phyloP scores from a whole-genome alignment of 2,329 filamentous ascomycete species.

The Ophiosphaerella herpotricha region DNA sequence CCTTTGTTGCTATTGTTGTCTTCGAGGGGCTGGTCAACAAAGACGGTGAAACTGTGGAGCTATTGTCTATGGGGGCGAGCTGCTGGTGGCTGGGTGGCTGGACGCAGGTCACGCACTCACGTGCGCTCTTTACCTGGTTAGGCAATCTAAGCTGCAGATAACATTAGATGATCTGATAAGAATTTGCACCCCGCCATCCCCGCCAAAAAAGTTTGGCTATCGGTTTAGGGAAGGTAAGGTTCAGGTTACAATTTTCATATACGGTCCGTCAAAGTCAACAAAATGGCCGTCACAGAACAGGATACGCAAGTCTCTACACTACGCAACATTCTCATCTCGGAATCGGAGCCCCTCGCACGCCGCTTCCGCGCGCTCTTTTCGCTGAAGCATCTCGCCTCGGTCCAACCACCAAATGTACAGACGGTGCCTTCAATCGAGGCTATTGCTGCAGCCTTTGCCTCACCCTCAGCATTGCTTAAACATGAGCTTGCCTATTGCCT shows the following conservation, averaged over 20 bases:
- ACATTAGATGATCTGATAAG: conserved; percentile 30
- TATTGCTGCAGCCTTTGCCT: conserved; percentile 84
- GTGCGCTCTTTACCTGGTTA: neutral
- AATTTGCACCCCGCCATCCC: conserved; percentile 29
- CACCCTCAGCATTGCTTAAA: conserved; percentile 87
- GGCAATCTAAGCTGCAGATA: neutral
- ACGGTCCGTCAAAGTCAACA: conserved; percentile 1
- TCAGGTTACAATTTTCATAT: too few species aligned
- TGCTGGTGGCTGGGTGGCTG: conserved; percentile 12
- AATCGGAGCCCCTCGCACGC: conserved; percentile 79
- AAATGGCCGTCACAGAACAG: conserved; percentile 35
- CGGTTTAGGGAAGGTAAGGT: conserved; percentile 6
- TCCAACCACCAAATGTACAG: conserved; percentile 60
- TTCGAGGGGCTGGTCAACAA: conserved; percentile 11
- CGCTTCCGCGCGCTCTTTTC: conserved; percentile 98
- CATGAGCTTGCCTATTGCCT: conserved; percentile 98
- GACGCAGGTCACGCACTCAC: conserved; percentile 10
- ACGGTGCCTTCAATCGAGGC: conserved; percentile 71
- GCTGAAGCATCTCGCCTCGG: conserved; percentile 86
- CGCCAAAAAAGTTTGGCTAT: conserved; percentile 35
- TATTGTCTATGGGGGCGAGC: conserved; percentile 22
- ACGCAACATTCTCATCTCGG: conserved; percentile 77
- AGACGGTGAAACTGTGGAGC: conserved; percentile 17
- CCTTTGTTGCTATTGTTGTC: conserved; percentile 17
- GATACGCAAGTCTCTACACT: conserved; percentile 63